phyloP scores from a whole-genome alignment of 331 rosid species.

The Prunus yedoensis region DNA sequence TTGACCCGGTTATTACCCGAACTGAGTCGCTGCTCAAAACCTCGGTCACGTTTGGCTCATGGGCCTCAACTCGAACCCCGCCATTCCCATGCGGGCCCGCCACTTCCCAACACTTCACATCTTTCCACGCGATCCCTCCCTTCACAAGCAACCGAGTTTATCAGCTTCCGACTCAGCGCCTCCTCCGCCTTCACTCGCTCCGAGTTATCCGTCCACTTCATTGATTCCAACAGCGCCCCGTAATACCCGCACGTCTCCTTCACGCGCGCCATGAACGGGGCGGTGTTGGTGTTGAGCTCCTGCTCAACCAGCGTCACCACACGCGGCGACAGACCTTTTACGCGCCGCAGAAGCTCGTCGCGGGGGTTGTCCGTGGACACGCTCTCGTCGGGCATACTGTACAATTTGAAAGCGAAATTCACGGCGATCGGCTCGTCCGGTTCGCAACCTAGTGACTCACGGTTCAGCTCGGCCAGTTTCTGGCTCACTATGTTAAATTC shows the following conservation, averaged over 20 bases:
- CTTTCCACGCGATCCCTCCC: constrained; percentile 90
- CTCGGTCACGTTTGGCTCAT: constrained; percentile 66
- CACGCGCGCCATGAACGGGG: constrained; percentile 73
- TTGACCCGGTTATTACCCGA: constrained; percentile 33
- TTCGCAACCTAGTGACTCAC: constrained; percentile 56
- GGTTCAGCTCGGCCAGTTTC: constrained; percentile 58
- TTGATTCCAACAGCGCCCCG: constrained; percentile 57
- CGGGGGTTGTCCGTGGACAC: constrained; percentile 79
- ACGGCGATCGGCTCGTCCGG: constrained; percentile 60
- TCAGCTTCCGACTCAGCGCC: constrained; percentile 59
- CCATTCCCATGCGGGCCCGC: constrained; percentile 95
- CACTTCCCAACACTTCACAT: constrained; percentile 91
- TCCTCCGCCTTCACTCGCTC: constrained; percentile 59
- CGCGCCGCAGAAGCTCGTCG: constrained; percentile 75
- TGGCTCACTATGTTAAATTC: constrained; percentile 34
- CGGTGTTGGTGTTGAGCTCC: constrained; percentile 73
- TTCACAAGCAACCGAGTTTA: constrained; percentile 75
- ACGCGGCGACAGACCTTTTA: constrained; percentile 52
- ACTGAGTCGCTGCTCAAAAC: constrained; percentile 30
- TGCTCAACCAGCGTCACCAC: constrained; percentile 73
- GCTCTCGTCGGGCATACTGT: constrained; percentile 77
- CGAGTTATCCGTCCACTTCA: constrained; percentile 34
- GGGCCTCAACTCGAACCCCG: constrained; percentile 67
- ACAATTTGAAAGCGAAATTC: constrained; percentile 69
- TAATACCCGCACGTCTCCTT: constrained; percentile 58